phyloP scores from a whole-genome alignment of 2,329 filamentous ascomycete species.

The Neospermospora avenae region DNA sequence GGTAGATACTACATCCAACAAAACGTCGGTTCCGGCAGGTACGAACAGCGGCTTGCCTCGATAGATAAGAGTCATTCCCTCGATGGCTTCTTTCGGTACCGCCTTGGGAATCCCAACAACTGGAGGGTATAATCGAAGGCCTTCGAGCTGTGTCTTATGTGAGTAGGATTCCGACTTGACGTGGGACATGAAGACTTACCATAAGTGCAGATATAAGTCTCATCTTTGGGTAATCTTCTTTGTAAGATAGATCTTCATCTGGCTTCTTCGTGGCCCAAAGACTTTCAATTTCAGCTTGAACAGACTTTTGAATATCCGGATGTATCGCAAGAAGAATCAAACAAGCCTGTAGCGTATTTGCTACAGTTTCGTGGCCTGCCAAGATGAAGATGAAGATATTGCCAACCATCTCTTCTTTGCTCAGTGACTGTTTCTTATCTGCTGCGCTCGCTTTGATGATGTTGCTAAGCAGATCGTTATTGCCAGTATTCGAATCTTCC shows the following conservation, averaged over 20 bases:
- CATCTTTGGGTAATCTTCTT: conserved; percentile 38
- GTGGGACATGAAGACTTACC: conserved; percentile 13
- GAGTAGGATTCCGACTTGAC: background rate
- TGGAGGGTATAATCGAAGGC: conserved; percentile 52
- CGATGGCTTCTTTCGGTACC: conserved; percentile 16
- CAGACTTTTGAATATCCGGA: conserved; percentile 55
- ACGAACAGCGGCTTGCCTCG: conserved; percentile 8
- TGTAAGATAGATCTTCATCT: conserved; percentile 36
- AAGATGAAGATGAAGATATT: conserved; percentile 66
- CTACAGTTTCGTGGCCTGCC: conserved; percentile 76
- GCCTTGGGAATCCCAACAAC: conserved; percentile 53
- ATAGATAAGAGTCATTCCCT: conserved; percentile 11
- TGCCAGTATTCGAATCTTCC: conserved; percentile 15
- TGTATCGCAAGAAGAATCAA: conserved; percentile 64
- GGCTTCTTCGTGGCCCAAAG: conserved; percentile 28
- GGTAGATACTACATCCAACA: conserved; percentile 13
- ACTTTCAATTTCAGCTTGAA: conserved; percentile 65
- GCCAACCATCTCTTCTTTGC: conserved; percentile 62
- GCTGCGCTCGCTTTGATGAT: conserved; percentile 14
- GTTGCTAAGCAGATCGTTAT: conserved; percentile 34
- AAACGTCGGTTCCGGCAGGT: conserved; percentile 15
- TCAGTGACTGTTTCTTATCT: conserved; percentile 36
- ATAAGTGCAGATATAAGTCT: conserved; percentile 39
- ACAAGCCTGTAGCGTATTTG: conserved; percentile 68
- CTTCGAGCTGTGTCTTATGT: conserved; percentile 36